Base-by-base conservation (phyloP, 2,329 filamentous ascomycete genomes). In the Cladophialophora carrionii region DNA sequence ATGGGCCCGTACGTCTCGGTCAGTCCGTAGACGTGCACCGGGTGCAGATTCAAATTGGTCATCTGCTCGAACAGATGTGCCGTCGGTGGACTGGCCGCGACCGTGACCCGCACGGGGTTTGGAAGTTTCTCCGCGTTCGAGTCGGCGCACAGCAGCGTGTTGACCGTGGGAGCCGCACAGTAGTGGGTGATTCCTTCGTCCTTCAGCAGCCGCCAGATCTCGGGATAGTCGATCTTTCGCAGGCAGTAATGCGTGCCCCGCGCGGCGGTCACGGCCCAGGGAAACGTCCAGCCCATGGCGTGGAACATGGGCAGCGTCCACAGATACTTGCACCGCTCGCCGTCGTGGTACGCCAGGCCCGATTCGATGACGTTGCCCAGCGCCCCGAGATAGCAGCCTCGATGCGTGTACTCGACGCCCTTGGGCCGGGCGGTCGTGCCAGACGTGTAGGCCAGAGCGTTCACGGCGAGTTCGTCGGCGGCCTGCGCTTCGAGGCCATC, bases 181-280 rank as follows among this genome's bases (percentile, higher is more conserved):
- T 96, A 98, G 77, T 99, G 95, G 0, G 92, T 98, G 69, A 99
- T 90, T 6, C 86, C 82, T 77, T 98, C 91, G 59, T 92, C 85
- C 73, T 92, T 96, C 37, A 99, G 80, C 3, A 99, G 80, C 56
- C 85, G 85, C 95, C 95, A 99, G 66, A 99, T 96, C 64, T 94
- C 83, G 0, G 91, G 87, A 75, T 99, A 99, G 78, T 98, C 92
- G 70, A 99, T 91, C 81, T 96, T 98, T 66, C 95, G 86, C 20
- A 99, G 82, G 73, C 93, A 97, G 75, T 96, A 92, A 76, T 98
- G 92, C 2, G 94, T 96, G n/a, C 94, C 95, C 67, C 95, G 84
- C 4, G 95, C 92, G 1, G 92, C 92, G 10, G 92, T 96, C n/a
- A 97, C 85, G 1, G 93, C 86, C 95, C 93, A 96, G 0, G 92